phyloP scores from a whole-genome alignment of 805 yeast genomes.

The Komagataella ulmi region DNA sequence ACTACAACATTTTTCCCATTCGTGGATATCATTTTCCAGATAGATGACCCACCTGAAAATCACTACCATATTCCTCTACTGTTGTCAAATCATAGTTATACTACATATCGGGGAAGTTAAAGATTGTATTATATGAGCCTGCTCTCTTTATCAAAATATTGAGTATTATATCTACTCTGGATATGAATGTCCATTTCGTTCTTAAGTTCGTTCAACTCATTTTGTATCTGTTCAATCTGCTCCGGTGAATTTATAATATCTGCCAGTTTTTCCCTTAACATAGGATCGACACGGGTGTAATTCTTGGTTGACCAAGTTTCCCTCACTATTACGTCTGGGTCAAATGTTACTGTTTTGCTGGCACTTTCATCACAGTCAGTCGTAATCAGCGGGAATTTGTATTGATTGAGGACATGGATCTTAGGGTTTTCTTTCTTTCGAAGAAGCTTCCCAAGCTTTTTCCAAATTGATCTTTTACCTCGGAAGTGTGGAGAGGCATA shows the following conservation, averaged over 20 bases:
- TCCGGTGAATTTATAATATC: slow-evolving; percentile 30
- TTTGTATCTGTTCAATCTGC: slow-evolving; percentile 41
- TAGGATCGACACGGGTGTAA: slow-evolving; percentile 42
- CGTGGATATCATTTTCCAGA: slow-evolving; percentile 66
- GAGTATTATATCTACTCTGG: slow-evolving; percentile 46
- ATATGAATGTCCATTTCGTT: slow-evolving; percentile 62
- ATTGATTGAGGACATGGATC: not conserved
- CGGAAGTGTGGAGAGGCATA: not conserved
- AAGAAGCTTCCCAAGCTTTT: not conserved
- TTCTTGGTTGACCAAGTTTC: slow-evolving; percentile 37
- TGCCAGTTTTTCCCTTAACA: slow-evolving; percentile 33
- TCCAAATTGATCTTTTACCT: not conserved
- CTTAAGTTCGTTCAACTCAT: slow-evolving; percentile 53
- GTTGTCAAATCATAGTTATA: slow-evolving; percentile 74
- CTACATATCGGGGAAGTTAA: slow-evolving; percentile 80
- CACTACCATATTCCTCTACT: slow-evolving; percentile 88
- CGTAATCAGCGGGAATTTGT: not conserved
- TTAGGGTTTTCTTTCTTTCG: not conserved
- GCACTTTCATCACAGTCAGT: not conserved
- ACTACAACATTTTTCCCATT: slow-evolving; percentile 66
- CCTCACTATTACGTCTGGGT: not conserved
- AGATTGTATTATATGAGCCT: not conserved
- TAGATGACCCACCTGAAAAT: slow-evolving; percentile 51
- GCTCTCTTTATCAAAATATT: slow-evolving; percentile 33
- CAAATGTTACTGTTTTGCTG: not conserved